Evolutionary conservation across 345 rosid species (phyloP).

Genomic region (Linum usitatissimum): DNA sequence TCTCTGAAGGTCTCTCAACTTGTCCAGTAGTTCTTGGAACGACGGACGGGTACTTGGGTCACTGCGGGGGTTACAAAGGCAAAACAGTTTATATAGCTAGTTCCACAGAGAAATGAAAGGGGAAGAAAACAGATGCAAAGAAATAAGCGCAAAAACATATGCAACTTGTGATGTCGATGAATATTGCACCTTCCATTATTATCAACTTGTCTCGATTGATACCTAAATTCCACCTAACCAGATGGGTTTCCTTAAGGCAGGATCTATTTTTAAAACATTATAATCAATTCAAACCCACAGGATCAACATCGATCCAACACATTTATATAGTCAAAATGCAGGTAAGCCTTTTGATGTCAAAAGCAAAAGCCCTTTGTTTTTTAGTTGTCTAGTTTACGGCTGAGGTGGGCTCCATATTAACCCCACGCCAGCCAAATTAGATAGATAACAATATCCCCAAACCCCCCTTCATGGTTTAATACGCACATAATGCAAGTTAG

Average conservation of each 20-base stretch:
- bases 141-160: not conserved
- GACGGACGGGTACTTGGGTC: constrained; percentile 67
- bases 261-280: not conserved
- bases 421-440: not conserved
- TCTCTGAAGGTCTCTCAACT: constrained; percentile 69
- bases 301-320: not conserved
- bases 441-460: not conserved
- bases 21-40: constrained; percentile 81
- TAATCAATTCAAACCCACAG: not conserved
- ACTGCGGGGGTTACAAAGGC: constrained; percentile 29
- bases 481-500: too few relatives aligned
- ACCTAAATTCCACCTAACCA: constrained; percentile 4
- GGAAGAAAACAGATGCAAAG: not conserved
- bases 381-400: not conserved
- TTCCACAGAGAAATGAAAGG: too few relatives aligned
- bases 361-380: not conserved
- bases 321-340: not conserved
- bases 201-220: constrained; percentile 3
- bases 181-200: not conserved
- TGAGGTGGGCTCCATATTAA: not conserved
- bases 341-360: too few relatives aligned
- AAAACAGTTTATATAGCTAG: not conserved
- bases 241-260: not conserved
- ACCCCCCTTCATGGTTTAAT: not conserved
- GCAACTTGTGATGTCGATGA: not conserved